A percentile compares a stretch with the other conserved stretches of the same genome.
Evolutionary conservation across 495 filamentous ascomycete genomes (phyloP).

Genomic region (Penicillium pulvis): DNA sequence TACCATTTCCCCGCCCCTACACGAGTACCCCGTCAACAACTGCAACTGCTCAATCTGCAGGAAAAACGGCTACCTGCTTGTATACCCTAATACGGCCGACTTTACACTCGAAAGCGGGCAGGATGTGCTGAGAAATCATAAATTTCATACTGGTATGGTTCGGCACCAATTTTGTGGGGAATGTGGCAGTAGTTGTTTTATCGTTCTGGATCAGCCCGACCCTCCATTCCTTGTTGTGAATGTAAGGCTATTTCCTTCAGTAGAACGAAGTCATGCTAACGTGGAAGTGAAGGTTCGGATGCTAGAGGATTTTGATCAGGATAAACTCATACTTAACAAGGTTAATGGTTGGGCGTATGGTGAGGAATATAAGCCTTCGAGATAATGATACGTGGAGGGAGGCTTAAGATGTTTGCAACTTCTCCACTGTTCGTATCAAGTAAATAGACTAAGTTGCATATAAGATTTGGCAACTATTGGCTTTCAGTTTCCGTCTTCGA

Average conservation of each 20-base stretch:
- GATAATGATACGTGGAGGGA: background rate
- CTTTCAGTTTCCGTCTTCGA: too few species aligned
- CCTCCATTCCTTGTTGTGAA: constrained; percentile 7
- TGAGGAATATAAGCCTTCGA: background rate
- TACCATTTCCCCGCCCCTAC: constrained; percentile 24
- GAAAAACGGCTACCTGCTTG: constrained; percentile 43
- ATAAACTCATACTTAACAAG: constrained; percentile 9
- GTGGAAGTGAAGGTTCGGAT: background rate
- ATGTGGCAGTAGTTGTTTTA: constrained; percentile 26
- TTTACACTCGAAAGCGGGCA: constrained; percentile 24
- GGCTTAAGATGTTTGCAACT: too few species aligned
- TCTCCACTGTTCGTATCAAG: too few species aligned
- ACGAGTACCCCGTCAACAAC: constrained; percentile 22
- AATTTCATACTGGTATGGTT: constrained; percentile 18
- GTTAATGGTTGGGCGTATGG: background rate
- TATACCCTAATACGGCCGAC: constrained; percentile 33
- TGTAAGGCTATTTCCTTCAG: background rate
- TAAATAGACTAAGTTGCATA: too few species aligned
- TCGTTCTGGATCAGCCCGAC: constrained; percentile 5
- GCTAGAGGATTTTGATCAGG: constrained; percentile 7
- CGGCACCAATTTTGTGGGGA: constrained; percentile 32
- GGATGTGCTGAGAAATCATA: constrained; percentile 27
- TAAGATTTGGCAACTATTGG: too few species aligned
- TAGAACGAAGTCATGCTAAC: background rate
- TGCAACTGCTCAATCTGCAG: constrained; percentile 50